These are phyloP conservation scores for Neodidymelliopsis sp. DNA, from an alignment of 2,329 filamentous ascomycete species.

Conservation along the genomic window DNA sequence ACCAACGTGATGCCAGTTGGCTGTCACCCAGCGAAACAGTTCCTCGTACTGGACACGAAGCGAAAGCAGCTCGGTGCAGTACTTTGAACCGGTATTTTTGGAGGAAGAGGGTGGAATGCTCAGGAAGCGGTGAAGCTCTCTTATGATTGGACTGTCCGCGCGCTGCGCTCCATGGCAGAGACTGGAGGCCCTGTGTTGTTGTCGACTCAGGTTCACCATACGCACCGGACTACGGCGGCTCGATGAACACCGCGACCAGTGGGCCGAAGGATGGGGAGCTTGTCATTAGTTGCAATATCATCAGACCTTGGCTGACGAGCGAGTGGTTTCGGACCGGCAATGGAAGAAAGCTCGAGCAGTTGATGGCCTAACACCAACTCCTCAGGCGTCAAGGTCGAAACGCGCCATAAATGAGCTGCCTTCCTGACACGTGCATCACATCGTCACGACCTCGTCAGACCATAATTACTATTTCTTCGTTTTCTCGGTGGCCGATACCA, in stretches of 20 bases:
- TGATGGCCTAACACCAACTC: slow-evolving; percentile 17
- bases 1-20: slow-evolving; percentile 32
- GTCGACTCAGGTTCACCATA: slow-evolving; percentile 19
- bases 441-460: slow-evolving; percentile 17
- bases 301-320: slow-evolving; percentile 39
- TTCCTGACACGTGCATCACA: slow-evolving; percentile 14
- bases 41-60: slow-evolving; percentile 36
- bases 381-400: slow-evolving; percentile 22
- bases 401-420: slow-evolving; percentile 13
- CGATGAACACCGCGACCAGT: slow-evolving; percentile 14
- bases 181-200: slow-evolving; percentile 4
- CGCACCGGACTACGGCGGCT: slow-evolving; percentile 17
- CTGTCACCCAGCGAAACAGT: slow-evolving; percentile 35
- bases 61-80: slow-evolving; percentile 30
- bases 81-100: slow-evolving; percentile 37
- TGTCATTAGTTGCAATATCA: slow-evolving; percentile 21
- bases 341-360: slow-evolving; percentile 19
- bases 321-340: slow-evolving; percentile 26
- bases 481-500: not conserved
- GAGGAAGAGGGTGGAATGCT: slow-evolving; percentile 27
- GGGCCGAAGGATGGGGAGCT: slow-evolving; percentile 10
- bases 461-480: not conserved
- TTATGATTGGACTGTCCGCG: slow-evolving; percentile 21
- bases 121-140: slow-evolving; percentile 45
- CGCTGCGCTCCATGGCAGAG: slow-evolving; percentile 2